Conservation (phyloP, 2,329 filamentous ascomycete species). For the Remersonia thermophila region DNA sequence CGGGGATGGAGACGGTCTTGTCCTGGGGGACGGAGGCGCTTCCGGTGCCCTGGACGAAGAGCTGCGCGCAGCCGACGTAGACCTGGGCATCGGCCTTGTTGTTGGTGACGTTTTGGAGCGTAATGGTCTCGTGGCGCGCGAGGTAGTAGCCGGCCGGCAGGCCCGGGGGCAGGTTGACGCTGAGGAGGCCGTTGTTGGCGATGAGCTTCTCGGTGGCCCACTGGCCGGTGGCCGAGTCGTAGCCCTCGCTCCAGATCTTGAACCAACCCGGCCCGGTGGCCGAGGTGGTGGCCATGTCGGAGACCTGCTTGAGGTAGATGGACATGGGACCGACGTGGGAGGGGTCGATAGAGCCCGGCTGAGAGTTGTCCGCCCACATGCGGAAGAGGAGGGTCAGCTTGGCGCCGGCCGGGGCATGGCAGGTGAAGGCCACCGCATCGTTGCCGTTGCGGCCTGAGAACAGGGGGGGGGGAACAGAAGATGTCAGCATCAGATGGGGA, state of each 20-base stretch:
- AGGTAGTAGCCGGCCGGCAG: conserved; percentile 57
- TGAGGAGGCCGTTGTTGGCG: conserved; percentile 49
- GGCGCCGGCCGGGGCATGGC: conserved; percentile 37
- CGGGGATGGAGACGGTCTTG: conserved; percentile 51
- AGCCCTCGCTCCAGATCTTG: conserved; percentile 61
- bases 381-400: conserved; percentile 57
- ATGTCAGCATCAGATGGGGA: conserved; percentile 12
- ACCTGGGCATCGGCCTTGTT: conserved; percentile 53
- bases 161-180: conserved; percentile 46
- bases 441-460: conserved; percentile 31
- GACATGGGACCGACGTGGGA: conserved; percentile 40
- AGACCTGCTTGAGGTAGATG: conserved; percentile 61
- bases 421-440: conserved; percentile 34
- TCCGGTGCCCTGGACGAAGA: conserved; percentile 43
- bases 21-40: conserved; percentile 33
- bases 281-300: conserved; percentile 37
- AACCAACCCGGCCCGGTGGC: conserved; percentile 60
- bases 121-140: conserved; percentile 57
- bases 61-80: conserved; percentile 60
- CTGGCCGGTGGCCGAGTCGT: conserved; percentile 38
- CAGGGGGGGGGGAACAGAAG: neutral
- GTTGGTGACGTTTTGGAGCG: conserved; percentile 46
- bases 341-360: conserved; percentile 22
- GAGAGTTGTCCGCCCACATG: conserved; percentile 41
- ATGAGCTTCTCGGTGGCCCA: conserved; percentile 65